phyloP scores from a whole-genome alignment of 2,329 filamentous ascomycete genomes.

The Aspergillus thermomutatus region DNA sequence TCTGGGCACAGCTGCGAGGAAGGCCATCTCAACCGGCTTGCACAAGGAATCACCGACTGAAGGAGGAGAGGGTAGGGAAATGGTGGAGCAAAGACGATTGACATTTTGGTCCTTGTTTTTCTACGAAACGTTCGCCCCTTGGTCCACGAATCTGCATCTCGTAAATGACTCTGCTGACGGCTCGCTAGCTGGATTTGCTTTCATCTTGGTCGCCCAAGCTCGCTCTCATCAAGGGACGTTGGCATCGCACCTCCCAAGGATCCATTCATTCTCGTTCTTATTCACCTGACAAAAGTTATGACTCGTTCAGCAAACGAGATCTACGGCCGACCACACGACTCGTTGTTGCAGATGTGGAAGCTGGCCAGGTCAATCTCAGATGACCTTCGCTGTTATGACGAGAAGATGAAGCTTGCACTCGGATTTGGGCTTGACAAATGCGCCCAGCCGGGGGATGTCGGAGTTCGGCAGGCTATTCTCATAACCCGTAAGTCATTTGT shows the following conservation, averaged over 20 bases:
- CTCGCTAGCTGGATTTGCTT: conserved; percentile 42
- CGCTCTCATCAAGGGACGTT: conserved; percentile 37
- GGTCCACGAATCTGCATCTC: background rate
- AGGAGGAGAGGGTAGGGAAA: conserved; percentile 29
- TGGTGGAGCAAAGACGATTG: conserved; percentile 35
- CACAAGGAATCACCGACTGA: conserved; percentile 41
- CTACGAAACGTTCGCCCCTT: conserved; percentile 40
- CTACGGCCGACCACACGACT: conserved; percentile 41
- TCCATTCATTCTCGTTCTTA: conserved; percentile 36
- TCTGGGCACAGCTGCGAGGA: conserved; percentile 40
- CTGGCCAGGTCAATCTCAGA: conserved; percentile 31
- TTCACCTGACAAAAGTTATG: conserved; percentile 38
- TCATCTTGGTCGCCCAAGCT: conserved; percentile 42
- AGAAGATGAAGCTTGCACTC: conserved; percentile 24
- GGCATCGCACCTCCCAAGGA: conserved; percentile 38
- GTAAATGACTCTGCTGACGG: background rate
- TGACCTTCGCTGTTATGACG: conserved; percentile 28
- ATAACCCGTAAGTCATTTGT: conserved; percentile 34
- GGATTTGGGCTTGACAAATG: conserved; percentile 36
- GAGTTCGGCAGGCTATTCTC: conserved; percentile 41
- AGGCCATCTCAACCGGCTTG: conserved; percentile 44
- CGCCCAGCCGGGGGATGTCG: conserved; percentile 36
- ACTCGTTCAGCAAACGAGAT: conserved; percentile 42
- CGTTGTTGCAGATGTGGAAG: conserved; percentile 36
- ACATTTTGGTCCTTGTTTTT: conserved; percentile 43